Conservation (phyloP, 163 green algal genomes). For the Chloromonas sp. region DNA sequence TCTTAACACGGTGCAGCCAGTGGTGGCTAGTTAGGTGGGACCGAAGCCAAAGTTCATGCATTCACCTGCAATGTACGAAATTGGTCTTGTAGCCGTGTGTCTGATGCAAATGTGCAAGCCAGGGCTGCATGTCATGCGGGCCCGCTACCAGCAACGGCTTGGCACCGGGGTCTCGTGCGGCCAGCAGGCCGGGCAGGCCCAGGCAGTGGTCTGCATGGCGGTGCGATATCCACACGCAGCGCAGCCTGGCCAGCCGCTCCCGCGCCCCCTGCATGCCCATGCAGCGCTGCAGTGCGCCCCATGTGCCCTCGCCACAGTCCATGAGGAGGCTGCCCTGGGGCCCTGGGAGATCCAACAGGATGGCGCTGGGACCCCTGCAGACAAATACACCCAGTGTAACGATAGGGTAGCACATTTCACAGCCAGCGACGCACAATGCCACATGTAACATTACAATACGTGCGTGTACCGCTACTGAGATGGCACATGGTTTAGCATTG, state of each 20-base stretch:
- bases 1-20: too few species aligned
- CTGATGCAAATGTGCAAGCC: slow-evolving; percentile 19
- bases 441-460: too few species aligned
- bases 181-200: slow-evolving; percentile 55
- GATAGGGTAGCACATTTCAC: not conserved
- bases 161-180: not conserved
- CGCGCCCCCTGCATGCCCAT: slow-evolving; percentile 42
- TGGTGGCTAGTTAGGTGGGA: too few species aligned
- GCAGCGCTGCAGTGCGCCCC: slow-evolving; percentile 64
- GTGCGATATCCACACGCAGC: slow-evolving; percentile 90
- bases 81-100: not conserved
- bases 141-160: slow-evolving; percentile 39
- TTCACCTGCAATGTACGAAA: slow-evolving; percentile 11
- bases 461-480: too few species aligned
- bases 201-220: slow-evolving; percentile 96
- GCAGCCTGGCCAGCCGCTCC: slow-evolving; percentile 29
- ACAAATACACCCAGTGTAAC: not conserved
- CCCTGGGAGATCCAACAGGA: slow-evolving; percentile 40
- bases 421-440: not conserved
- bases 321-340: slow-evolving; percentile 66
- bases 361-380: slow-evolving; percentile 76
- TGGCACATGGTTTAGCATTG: too few species aligned
- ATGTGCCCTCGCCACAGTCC: slow-evolving; percentile 87
- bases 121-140: slow-evolving; percentile 26
- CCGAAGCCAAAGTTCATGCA: not conserved